Evolutionary conservation across 1,284 basidiomycete species (phyloP), one percentile per base, ranked within the genome.

Genomic region (Filobasidium uniguttulatum): DNA sequence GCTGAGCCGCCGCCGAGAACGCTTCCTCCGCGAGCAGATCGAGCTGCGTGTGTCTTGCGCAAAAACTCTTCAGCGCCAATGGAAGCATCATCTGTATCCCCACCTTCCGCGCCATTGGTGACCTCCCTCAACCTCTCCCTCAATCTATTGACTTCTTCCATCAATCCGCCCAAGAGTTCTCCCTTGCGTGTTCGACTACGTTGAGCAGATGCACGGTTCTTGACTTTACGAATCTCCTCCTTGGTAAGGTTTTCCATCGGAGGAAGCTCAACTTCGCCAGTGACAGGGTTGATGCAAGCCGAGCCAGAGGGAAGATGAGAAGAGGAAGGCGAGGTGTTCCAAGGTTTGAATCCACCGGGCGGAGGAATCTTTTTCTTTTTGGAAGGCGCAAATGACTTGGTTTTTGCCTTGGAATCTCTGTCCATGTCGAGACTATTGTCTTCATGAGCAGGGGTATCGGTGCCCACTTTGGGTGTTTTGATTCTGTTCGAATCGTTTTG

Each of bases 151-250:
- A 48, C 47, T 47, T 55, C 53, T 23, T 46, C 30, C 14, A 45
- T 50, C 34, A 55, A 43, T 23, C 47, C 49, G 35, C 35, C 50
- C 15, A 44, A 36, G 17, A 45, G 41, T 33, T 55, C 53, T 14
- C 49, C 46, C 44, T 55, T 55, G 12, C 53, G 41, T 5, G 53
- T 55, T 26, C 53, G 31, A 26, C 40, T 45, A 33, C 53, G 35
- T 26, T 55, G 53, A 5, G 53, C 53, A 9, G 40, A 45, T 20
- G 53, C 53, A 34, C 53, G 53, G 20, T 55, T 55, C 44, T 55
- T 55, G 35, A 55, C 53, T 35, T 55, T 55, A 8, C 53, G 49
- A 19, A 55, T 55, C 35, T 55, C 53, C 44, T 55, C 53, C 17
- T 55, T 55, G 41, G 53, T 55, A 29, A 55, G 44, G 29, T 46